Conservation (phyloP, 202 grass and related monocot species). For the Brachypodium distachyon region DNA sequence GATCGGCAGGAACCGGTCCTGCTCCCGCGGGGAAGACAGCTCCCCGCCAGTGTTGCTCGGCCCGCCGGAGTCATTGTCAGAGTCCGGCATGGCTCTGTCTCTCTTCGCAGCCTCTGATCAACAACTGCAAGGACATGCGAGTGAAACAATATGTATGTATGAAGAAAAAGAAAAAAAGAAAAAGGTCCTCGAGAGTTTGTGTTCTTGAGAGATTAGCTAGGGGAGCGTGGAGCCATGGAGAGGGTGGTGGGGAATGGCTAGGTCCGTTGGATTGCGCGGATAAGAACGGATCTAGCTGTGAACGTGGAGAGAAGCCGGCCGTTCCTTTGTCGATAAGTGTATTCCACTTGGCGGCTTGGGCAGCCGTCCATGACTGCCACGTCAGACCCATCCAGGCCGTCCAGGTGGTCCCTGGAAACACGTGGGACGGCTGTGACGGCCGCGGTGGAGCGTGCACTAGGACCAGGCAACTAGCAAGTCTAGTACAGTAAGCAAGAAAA, state of each 20-base stretch:
- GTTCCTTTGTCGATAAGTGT: conserved; percentile 74
- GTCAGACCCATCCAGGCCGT: conserved; percentile 20
- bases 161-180: background rate
- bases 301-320: conserved; percentile 38
- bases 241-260: conserved; percentile 14
- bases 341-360: conserved; percentile 20
- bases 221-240: background rate
- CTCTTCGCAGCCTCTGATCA: background rate
- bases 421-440: conserved; percentile 27
- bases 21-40: conserved; percentile 52
- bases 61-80: conserved; percentile 78
- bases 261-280: conserved; percentile 71
- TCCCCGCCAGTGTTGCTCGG: conserved; percentile 49
- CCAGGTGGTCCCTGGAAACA: conserved; percentile 11
- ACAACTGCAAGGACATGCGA: background rate
- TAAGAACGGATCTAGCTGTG: conserved; percentile 53
- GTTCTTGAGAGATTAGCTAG: background rate
- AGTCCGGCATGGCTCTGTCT: conserved; percentile 52
- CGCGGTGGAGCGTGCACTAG: conserved; percentile 9
- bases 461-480: background rate
- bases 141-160: background rate
- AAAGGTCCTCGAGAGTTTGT: background rate
- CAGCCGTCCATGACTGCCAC: conserved; percentile 20
- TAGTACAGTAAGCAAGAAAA: too few species aligned
- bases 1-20: conserved; percentile 90